These are phyloP conservation scores for Hypocreales sp. DNA, from an alignment of 2,329 filamentous ascomycete genomes.

Conservation along the genomic window DNA sequence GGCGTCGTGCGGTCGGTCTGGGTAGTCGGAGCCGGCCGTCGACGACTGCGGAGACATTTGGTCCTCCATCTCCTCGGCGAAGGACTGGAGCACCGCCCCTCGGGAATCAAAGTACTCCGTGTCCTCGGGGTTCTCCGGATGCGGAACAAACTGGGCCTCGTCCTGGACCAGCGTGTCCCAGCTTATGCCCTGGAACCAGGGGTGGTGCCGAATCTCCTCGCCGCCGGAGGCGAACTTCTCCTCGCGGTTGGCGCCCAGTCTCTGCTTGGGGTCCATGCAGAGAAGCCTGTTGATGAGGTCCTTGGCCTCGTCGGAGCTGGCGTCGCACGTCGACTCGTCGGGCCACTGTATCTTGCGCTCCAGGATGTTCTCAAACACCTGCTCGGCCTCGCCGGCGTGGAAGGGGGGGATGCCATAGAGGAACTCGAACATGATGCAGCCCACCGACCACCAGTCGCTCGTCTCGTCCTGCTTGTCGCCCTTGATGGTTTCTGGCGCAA, in stretches of 20 bases:
- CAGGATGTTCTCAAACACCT: conserved; percentile 94
- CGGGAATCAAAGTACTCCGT: conserved; percentile 95
- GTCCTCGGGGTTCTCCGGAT: conserved; percentile 85
- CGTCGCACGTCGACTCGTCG: conserved; percentile 57
- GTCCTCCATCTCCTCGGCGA: conserved; percentile 89
- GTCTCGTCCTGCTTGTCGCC: conserved; percentile 93
- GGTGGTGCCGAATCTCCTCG: conserved; percentile 76
- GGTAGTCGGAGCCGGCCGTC: conserved; percentile 58
- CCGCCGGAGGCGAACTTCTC: conserved; percentile 75
- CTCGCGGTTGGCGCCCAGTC: conserved; percentile 72
- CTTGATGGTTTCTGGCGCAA: conserved; percentile 92
- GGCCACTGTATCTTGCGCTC: conserved; percentile 87
- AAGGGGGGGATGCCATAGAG: conserved; percentile 89
- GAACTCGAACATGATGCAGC: conserved; percentile 95
- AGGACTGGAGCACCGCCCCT: conserved; percentile 82
- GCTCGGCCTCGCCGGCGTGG: conserved; percentile 74
- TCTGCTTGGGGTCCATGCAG: conserved; percentile 65
- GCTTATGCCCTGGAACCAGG: conserved; percentile 76
- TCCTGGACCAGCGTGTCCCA: conserved; percentile 91
- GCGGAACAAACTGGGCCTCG: conserved; percentile 88
- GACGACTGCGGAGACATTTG: conserved; percentile 59
- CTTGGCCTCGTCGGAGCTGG: conserved; percentile 71
- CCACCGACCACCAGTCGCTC: conserved; percentile 99
- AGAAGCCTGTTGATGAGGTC: conserved; percentile 89
- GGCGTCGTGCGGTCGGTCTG: conserved; percentile 86